Conservation (phyloP, 768 basidiomycete species). For the Russula ochroleuca region DNA sequence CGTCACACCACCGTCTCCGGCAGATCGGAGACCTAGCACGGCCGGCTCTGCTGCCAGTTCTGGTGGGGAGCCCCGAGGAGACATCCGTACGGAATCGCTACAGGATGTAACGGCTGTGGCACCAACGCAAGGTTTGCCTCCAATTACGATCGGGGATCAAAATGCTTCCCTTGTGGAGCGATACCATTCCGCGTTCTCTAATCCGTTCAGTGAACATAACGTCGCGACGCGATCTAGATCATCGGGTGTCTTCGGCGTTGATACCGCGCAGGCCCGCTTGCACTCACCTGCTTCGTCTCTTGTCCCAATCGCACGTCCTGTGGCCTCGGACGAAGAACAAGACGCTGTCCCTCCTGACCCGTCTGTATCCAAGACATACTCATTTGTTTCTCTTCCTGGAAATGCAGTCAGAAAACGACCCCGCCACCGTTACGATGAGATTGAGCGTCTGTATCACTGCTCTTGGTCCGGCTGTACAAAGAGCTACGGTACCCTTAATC, state of each 20-base stretch:
- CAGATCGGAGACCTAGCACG: conserved; percentile 18
- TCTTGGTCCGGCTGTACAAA: conserved; percentile 58
- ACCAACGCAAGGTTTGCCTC: conserved; percentile 15
- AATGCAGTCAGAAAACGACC: conserved; percentile 80
- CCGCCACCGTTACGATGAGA: conserved; percentile 85
- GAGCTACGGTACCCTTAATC: conserved; percentile 91
- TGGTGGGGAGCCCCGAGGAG: conserved; percentile 16
- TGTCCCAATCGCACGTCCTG: conserved; percentile 20
- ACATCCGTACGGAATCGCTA: neutral
- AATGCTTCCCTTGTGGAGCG: conserved; percentile 1
- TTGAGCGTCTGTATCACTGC: conserved; percentile 89
- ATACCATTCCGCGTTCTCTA: conserved; percentile 16
- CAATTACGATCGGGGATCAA: conserved; percentile 16
- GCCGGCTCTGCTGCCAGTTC: conserved; percentile 21
- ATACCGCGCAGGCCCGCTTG: conserved; percentile 12
- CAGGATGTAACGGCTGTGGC: conserved; percentile 2
- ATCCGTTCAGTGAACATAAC: conserved; percentile 13
- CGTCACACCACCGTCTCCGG: neutral
- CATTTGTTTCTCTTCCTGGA: conserved; percentile 76
- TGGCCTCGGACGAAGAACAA: conserved; percentile 28
- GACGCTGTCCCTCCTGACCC: conserved; percentile 23
- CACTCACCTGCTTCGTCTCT: conserved; percentile 19
- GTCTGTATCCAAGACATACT: conserved; percentile 59
- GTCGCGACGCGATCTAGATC: conserved; percentile 16
- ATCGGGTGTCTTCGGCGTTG: conserved; percentile 18